Base-by-base conservation (phyloP, 2,329 filamentous ascomycete species). In the Boeremia exigua region DNA sequence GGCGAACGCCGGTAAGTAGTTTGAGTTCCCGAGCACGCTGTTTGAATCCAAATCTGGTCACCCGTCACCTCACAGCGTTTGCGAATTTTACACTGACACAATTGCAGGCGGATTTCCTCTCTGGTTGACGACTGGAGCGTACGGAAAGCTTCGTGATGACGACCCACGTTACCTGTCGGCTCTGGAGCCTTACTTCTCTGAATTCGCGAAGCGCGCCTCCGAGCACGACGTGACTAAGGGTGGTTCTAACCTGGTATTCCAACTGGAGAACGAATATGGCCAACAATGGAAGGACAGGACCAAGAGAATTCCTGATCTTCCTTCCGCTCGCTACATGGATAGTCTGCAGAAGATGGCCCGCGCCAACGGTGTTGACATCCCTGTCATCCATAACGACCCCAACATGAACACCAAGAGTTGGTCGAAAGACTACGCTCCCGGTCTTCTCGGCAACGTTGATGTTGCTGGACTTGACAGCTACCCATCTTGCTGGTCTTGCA, bases 81-180 rank as follows among this genome's bases (percentile, higher is more conserved):
- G 19, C 19, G 19, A 3, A 23, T 5, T 86, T 55, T 88, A 88
- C 58, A 86, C 85, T 1, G 86, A 88, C 66, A 79, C 84, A 3
- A 37, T n/a, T 25, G 84, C 82, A 1, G 86, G 86, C 29, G 86
- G 86, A 0, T 84, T 86, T 53, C 84, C 86, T 0, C 74, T 86
- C 1, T 88, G 86, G 84, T 69, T 85, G 6, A 87, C 85, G 0
- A 87, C 85, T 0, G 86, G 85, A 38, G 84, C 77, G 25, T 84
- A 85, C 45, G 84, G 85, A 2, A 64, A 69, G 17, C 71, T 85
- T 14, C 75, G 85, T 29, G 77, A 85, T 50, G 80, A 85, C 36
- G 79, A 87, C 56, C 68, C 78, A 4, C 75, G 79, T 42, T 86
- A 81, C 66, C 83, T 80, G 1, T 73, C 77, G 11, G 83, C 84